Conservation (phyloP, 768 basidiomycete genomes). For the Amanita exitialis region DNA sequence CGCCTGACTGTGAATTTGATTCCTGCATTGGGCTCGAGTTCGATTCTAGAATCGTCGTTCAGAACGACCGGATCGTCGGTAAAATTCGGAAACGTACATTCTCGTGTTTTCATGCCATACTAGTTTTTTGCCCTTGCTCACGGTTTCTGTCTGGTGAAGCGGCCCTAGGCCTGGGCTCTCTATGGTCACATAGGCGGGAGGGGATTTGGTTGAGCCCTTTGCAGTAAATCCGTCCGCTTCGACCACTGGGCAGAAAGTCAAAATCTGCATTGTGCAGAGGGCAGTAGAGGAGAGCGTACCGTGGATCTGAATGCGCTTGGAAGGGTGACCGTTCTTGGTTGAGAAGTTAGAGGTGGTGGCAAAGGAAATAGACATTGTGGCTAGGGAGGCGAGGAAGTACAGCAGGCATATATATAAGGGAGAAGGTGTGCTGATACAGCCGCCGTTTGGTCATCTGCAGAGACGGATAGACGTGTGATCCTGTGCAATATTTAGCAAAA, state of each 20-base stretch:
- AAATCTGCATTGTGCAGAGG: not conserved
- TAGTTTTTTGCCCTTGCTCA: not conserved
- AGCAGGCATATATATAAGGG: not conserved
- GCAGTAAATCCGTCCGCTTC: not conserved
- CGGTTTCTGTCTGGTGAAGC: slow-evolving; percentile 3
- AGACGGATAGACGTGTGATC: not conserved
- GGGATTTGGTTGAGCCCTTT: not conserved
- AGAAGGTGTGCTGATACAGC: not conserved
- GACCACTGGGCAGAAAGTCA: not conserved
- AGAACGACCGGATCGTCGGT: not conserved
- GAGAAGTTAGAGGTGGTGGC: not conserved
- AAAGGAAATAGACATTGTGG: not conserved
- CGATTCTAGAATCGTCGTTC: no score
- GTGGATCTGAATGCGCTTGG: slow-evolving; percentile 6
- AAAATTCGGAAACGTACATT: not conserved
- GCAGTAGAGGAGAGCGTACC: not conserved
- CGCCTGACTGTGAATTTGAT: slow-evolving; percentile 5
- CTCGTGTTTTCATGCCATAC: slow-evolving; percentile 6
- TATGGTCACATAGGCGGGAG: slow-evolving; percentile 4
- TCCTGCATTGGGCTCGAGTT: not conserved
- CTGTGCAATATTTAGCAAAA: slow-evolving; percentile 3
- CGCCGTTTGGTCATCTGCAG: not conserved
- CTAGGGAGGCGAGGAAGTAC: no score
- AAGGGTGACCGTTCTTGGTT: not conserved
- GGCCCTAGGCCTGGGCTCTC: slow-evolving; percentile 3